A percentile compares a stretch with the other conserved stretches of the same genome.
phyloP scores from a whole-genome alignment of 345 rosid species.

The Combretum micranthum region DNA sequence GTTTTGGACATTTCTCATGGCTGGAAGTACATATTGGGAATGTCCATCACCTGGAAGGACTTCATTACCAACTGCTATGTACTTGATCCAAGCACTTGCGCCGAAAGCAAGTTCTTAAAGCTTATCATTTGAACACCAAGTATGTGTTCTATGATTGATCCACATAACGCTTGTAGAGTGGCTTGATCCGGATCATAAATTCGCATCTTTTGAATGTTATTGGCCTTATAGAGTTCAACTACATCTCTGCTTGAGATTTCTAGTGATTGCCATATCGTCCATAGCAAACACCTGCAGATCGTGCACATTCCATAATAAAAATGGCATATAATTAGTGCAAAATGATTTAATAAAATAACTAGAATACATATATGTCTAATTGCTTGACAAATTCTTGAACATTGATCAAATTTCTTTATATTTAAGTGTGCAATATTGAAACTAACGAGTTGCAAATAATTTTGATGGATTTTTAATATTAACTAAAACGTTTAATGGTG shows the following conservation, averaged over 20 bases:
- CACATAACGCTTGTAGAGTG: slow-evolving; percentile 38
- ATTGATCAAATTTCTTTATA: no score
- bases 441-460: no score
- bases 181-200: slow-evolving; percentile 27
- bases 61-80: slow-evolving; percentile 52
- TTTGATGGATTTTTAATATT: no score
- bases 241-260: slow-evolving; percentile 24
- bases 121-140: slow-evolving; percentile 21
- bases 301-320: slow-evolving; percentile 7
- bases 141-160: slow-evolving; percentile 29
- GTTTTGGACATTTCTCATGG: slow-evolving; percentile 20
- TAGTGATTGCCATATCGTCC: slow-evolving; percentile 33
- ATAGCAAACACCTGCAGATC: slow-evolving; percentile 31
- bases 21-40: slow-evolving; percentile 15
- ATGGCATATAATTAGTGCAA: no score
- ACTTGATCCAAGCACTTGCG: slow-evolving; percentile 31
- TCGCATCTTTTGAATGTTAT: slow-evolving; percentile 26
- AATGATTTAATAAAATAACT: no score
- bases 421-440: no score
- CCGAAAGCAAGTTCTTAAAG: slow-evolving; percentile 22
- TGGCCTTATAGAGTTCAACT: slow-evolving; percentile 19
- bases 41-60: slow-evolving; percentile 16
- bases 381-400: no score
- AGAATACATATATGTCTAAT: no score
- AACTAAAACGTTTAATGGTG: no score